phyloP scores from a whole-genome alignment of 208 protist genomes.

The Strigomonas culicis region DNA sequence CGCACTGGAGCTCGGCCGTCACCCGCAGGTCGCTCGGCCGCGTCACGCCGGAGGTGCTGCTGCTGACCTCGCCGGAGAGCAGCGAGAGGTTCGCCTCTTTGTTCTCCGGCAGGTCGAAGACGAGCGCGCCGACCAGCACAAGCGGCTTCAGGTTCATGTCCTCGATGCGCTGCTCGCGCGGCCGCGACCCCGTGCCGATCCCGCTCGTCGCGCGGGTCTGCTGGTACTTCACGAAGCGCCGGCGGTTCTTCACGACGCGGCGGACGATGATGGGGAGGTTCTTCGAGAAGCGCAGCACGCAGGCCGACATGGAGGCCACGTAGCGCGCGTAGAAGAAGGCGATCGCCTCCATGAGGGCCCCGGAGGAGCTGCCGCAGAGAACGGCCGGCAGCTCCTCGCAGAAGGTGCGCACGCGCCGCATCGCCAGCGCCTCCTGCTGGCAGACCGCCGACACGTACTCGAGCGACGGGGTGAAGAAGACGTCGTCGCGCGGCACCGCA shows the following conservation, averaged over 20 bases:
- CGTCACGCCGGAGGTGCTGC: conserved; percentile 65
- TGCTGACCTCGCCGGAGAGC: conserved; percentile 17
- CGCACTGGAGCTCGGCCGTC: conserved; percentile 59
- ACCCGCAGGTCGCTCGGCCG: conserved; percentile 46
- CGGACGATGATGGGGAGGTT: conserved; percentile 78
- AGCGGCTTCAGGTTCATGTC: conserved; percentile 88
- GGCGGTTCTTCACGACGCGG: conserved; percentile 68
- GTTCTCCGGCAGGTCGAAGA: conserved; percentile 45
- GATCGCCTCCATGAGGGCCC: conserved; percentile 77
- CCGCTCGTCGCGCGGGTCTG: conserved; percentile 39
- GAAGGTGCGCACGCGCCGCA: conserved; percentile 59
- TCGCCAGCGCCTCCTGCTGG: conserved; percentile 52
- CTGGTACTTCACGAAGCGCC: conserved; percentile 38
- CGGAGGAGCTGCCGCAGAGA: conserved; percentile 55
- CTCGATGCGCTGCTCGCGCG: conserved; percentile 66
- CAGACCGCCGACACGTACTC: conserved; percentile 78
- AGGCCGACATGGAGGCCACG: conserved; percentile 61
- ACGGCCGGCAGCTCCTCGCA: conserved; percentile 64
- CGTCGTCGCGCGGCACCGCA: conserved; percentile 5
- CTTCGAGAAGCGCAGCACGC: conserved; percentile 73
- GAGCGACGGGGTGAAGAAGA: conserved; percentile 50
- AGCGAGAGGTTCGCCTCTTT: conserved; percentile 1
- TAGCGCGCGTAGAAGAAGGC: conserved; percentile 76
- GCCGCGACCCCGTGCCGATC: conserved; percentile 51
- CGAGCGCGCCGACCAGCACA: conserved; percentile 72